A percentile compares a stretch with the other conserved stretches of the same genome.
Conservation (phyloP, 2,329 filamentous ascomycete species). For the Trematosphaeria pertusa region DNA sequence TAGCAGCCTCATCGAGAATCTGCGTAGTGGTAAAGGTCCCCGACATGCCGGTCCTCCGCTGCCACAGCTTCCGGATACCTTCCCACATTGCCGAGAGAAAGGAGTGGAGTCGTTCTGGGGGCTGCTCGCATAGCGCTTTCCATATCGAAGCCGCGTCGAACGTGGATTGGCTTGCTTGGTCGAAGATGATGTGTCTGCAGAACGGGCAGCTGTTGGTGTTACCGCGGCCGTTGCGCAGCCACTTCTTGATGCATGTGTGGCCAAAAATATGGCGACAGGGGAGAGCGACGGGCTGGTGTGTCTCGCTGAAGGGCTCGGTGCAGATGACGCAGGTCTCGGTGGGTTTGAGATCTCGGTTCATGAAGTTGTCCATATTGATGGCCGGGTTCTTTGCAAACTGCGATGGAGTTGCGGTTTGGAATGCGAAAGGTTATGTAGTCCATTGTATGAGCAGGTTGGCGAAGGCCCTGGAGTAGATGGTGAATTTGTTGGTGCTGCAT, state of each 20-base stretch:
- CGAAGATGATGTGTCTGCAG: slow-evolving; percentile 32
- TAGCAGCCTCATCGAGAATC: slow-evolving; percentile 26
- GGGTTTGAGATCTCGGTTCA: slow-evolving; percentile 32
- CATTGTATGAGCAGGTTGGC: too few relatives aligned
- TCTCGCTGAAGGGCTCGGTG: slow-evolving; percentile 30
- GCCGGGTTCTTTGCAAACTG: background rate
- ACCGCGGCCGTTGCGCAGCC: slow-evolving; percentile 31
- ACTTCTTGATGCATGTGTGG: slow-evolving; percentile 35
- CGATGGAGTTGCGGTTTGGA: too few relatives aligned
- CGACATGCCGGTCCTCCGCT: slow-evolving; percentile 14
- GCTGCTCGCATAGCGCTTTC: slow-evolving; percentile 32
- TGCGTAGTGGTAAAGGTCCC: slow-evolving; percentile 28
- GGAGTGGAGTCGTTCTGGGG: slow-evolving; percentile 21
- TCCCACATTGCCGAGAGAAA: slow-evolving; percentile 32
- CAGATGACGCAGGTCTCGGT: slow-evolving; percentile 38
- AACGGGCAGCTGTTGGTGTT: slow-evolving; percentile 35
- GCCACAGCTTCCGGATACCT: slow-evolving; percentile 27
- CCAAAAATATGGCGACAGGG: slow-evolving; percentile 43
- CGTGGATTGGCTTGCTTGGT: slow-evolving; percentile 7
- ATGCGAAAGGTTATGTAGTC: too few relatives aligned
- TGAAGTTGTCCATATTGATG: slow-evolving; percentile 34
- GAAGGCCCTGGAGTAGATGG: too few relatives aligned
- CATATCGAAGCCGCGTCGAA: slow-evolving; percentile 35
- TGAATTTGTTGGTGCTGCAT: too few relatives aligned
- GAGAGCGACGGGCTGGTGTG: slow-evolving; percentile 37